Base-by-base conservation (phyloP, 202 grass and related monocot species). In the Saccharum hybrid region DNA sequence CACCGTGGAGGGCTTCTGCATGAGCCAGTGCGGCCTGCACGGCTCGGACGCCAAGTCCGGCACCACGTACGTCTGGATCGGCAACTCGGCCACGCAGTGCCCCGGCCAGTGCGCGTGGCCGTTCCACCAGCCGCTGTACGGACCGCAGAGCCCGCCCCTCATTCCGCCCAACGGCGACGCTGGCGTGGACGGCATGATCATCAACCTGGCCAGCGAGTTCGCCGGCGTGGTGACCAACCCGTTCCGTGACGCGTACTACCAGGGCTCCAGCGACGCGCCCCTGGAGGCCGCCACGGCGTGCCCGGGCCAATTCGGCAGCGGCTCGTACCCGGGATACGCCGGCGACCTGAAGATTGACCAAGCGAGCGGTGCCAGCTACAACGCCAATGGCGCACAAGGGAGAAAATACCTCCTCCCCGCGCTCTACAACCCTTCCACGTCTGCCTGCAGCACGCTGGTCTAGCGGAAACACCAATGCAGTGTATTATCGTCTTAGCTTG, bases 31-130 rank as follows among this genome's bases (percentile, higher is more conserved):
- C 46, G 88, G 72, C 12, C 21, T 85, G 68, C 96, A 98, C 88
- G 91, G 84, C 41, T 84, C 87, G 7, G 88, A 88, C 75, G 80
- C 73, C 84, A 38, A n/a, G 36, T 23, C 87, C 26, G 60, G 80
- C n/a, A 63, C 85, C 34, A 0, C 86, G 3, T 90, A 82, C 77
- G 42, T 89, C 43, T 98, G 93, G 93, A 89, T 92, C 23, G 96
- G 93, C 56, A 94, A 98, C 83, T 70, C 93, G 23, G 85, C 88
- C 40, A 89, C 71, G 40, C 96, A 96, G 84, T 98, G 96, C 81
- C 96, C 91, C 5, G 96, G 93, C 4, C 57, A 94, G 51, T 98
- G 96, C 63, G 93, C 96, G 21, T 98, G 96, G 91, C 96, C 96
- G 8, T 94, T 98, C 81, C 89, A 93, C 13, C 80, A 92, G 79